These are phyloP conservation scores for Leishmania arabica DNA, from an alignment of 208 protist species.

Conservation along the genomic window DNA sequence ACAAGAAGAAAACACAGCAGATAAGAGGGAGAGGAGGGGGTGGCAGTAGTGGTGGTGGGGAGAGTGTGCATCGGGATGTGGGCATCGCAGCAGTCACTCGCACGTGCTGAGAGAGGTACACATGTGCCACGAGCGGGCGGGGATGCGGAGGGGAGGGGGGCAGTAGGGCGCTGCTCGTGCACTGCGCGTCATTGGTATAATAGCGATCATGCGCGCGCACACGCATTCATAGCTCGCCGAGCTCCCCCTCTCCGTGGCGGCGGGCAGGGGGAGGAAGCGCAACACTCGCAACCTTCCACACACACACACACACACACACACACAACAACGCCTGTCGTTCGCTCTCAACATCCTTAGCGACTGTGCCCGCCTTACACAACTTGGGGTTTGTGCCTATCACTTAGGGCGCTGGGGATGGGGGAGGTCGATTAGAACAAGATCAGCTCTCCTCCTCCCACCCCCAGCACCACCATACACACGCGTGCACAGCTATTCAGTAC, in stretches of 20 bases:
- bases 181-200: neutral
- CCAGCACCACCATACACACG: neutral
- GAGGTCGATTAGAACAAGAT: too few species aligned
- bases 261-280: neutral
- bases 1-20: neutral
- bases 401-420: neutral
- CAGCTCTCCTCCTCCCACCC: neutral
- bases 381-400: neutral
- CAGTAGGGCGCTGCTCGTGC: neutral
- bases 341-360: neutral
- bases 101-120: neutral
- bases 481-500: neutral
- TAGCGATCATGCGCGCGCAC: neutral
- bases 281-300: neutral
- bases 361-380: neutral
- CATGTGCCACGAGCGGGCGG: neutral
- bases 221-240: neutral
- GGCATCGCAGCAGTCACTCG: neutral
- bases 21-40: neutral
- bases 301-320: neutral
- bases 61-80: neutral
- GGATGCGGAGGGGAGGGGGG: neutral
- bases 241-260: neutral
- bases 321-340: neutral
- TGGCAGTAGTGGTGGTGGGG: neutral